These are phyloP conservation scores for Guadua angustifolia DNA, from an alignment of 176 grass and related monocot genomes.

Conservation along the genomic window DNA sequence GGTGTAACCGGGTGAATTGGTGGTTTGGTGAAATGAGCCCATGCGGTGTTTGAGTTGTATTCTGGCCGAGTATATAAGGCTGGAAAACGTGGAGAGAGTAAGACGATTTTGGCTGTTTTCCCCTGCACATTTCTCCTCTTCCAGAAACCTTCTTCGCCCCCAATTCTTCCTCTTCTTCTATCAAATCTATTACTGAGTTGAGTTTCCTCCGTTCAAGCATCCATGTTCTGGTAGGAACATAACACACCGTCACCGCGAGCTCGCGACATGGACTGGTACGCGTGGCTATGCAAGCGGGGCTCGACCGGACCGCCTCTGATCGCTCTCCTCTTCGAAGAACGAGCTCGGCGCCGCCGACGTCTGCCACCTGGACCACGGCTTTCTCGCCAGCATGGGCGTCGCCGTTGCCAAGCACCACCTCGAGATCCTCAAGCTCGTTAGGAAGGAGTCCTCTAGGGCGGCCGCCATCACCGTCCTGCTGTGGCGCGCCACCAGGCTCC, in stretches of 20 bases:
- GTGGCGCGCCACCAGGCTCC: slow-evolving; percentile 49
- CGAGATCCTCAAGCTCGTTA: slow-evolving; percentile 79
- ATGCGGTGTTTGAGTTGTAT: too few relatives aligned
- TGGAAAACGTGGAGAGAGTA: too few relatives aligned
- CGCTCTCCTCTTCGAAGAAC: slow-evolving; percentile 73
- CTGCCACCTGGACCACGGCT: slow-evolving; percentile 74
- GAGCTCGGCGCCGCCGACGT: slow-evolving; percentile 70
- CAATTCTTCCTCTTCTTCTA: too few relatives aligned
- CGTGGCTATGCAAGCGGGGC: slow-evolving; percentile 68
- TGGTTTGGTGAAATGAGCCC: too few relatives aligned
- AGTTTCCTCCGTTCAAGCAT: too few relatives aligned
- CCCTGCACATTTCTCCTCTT: too few relatives aligned
- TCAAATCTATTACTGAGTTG: too few relatives aligned
- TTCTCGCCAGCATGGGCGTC: slow-evolving; percentile 83
- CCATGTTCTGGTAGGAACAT: too few relatives aligned
- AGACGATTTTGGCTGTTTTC: too few relatives aligned
- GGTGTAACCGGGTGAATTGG: too few relatives aligned
- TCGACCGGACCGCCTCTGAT: slow-evolving; percentile 57
- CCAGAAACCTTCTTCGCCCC: too few relatives aligned
- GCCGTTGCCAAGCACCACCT: slow-evolving; percentile 87
- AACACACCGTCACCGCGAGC: not conserved
- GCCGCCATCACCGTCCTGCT: slow-evolving; percentile 25
- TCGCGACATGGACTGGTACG: slow-evolving; percentile 81
- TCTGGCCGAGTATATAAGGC: too few relatives aligned
- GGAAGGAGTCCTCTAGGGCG: not conserved